Conservation (phyloP, 2,329 filamentous ascomycete genomes). For the Camptophora hylomeconis region DNA sequence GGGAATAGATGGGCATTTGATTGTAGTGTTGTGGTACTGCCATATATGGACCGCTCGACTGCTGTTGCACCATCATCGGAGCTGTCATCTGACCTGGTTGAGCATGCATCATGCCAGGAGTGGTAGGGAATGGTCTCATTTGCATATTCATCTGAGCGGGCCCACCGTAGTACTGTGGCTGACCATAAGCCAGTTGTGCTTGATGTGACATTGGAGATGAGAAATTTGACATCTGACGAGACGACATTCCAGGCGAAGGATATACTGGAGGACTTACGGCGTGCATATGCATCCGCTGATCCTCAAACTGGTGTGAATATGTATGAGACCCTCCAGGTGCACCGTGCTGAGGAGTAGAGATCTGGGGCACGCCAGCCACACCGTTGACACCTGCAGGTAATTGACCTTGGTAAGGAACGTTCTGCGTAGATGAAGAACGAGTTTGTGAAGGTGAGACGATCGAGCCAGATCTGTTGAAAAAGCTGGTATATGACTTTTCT, state of each 20-base stretch:
- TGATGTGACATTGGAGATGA: slow-evolving; percentile 55
- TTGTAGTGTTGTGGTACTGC: slow-evolving; percentile 58
- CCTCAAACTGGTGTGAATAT: slow-evolving; percentile 63
- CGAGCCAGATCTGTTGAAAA: slow-evolving; percentile 58
- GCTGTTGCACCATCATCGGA: slow-evolving; percentile 73
- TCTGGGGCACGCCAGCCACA: slow-evolving; percentile 52
- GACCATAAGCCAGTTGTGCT: slow-evolving; percentile 57
- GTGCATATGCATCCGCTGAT: slow-evolving; percentile 78
- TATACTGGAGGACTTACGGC: slow-evolving; percentile 73
- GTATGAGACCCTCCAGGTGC: slow-evolving; percentile 66
- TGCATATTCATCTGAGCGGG: slow-evolving; percentile 48
- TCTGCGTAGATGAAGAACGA: slow-evolving; percentile 47
- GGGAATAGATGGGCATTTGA: slow-evolving; percentile 65
- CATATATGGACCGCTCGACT: slow-evolving; percentile 57
- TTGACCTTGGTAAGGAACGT: slow-evolving; percentile 71
- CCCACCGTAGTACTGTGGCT: slow-evolving; percentile 54
- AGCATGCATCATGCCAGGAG: slow-evolving; percentile 57
- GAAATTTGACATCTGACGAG: slow-evolving; percentile 53
- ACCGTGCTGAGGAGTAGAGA: slow-evolving; percentile 61
- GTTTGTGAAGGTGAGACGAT: slow-evolving; percentile 56
- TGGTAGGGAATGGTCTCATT: slow-evolving; percentile 60
- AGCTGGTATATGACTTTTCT: slow-evolving; percentile 66
- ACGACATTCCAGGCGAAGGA: slow-evolving; percentile 67
- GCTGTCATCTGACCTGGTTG: slow-evolving; percentile 59
- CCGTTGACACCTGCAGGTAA: slow-evolving; percentile 71